Conservation (phyloP, 805 yeast genomes). For the Kregervanrija fluxuum region DNA sequence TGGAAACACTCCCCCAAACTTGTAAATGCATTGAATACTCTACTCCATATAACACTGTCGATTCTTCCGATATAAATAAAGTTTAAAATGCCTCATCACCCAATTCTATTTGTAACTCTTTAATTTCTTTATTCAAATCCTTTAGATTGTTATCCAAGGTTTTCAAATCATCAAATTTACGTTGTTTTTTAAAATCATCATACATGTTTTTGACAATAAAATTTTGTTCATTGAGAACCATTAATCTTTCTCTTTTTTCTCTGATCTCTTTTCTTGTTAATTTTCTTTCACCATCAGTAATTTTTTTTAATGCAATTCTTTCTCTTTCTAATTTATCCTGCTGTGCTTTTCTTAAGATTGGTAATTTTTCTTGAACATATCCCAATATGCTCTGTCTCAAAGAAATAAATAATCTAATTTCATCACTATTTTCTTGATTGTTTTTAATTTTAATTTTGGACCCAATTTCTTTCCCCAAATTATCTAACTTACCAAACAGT, state of each 20-base stretch:
- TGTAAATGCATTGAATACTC: too few species aligned
- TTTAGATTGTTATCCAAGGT: slow-evolving; percentile 49
- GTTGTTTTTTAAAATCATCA: slow-evolving; percentile 49
- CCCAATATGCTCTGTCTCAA: slow-evolving; percentile 49
- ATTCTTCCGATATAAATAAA: neutral
- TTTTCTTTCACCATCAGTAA: slow-evolving; percentile 7
- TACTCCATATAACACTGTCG: too few species aligned
- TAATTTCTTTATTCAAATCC: slow-evolving; percentile 49
- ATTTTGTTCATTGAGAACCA: slow-evolving; percentile 82
- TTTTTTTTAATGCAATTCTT: slow-evolving; percentile 2
- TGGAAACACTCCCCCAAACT: too few species aligned
- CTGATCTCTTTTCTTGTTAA: slow-evolving; percentile 49
- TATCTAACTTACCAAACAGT: slow-evolving; percentile 46
- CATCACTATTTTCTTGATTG: slow-evolving; percentile 26
- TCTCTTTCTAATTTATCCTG: slow-evolving; percentile 16
- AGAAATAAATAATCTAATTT: slow-evolving; percentile 40
- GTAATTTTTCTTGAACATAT: slow-evolving; percentile 61
- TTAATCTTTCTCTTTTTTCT: slow-evolving; percentile 59
- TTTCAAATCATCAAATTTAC: slow-evolving; percentile 72
- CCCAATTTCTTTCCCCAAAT: slow-evolving; percentile 35
- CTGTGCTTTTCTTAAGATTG: slow-evolving; percentile 58
- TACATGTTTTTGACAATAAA: slow-evolving; percentile 64
- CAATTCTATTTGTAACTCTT: slow-evolving; percentile 37
- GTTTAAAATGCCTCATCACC: slow-evolving; percentile 43
- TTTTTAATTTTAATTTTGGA: neutral